These are phyloP conservation scores for Saccharomyces hybrid DNA, from an alignment of 1,139 yeast species.

Conservation along the genomic window DNA sequence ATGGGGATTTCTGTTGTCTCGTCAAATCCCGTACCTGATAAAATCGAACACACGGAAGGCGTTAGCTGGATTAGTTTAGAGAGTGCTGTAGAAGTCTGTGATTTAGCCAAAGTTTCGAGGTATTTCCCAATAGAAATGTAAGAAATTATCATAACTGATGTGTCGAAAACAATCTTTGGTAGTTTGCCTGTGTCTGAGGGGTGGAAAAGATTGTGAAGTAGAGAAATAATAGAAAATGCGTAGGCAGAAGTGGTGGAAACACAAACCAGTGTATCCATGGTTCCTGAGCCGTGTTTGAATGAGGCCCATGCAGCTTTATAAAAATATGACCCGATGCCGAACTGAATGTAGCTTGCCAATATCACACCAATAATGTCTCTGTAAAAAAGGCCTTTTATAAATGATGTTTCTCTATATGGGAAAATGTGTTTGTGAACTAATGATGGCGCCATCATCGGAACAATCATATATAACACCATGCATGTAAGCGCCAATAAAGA, in stretches of 20 bases:
- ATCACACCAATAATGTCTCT: constrained; percentile 54
- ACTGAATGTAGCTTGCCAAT: constrained; percentile 61
- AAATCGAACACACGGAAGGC: constrained; percentile 68
- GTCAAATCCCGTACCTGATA: constrained; percentile 31
- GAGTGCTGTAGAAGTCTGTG: constrained; percentile 85
- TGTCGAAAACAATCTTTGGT: constrained; percentile 79
- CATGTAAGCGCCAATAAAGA: constrained; percentile 18
- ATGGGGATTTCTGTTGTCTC: constrained; percentile 42
- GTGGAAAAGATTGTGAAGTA: constrained; percentile 37
- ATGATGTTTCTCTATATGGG: constrained; percentile 19
- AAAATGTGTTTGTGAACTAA: constrained; percentile 12
- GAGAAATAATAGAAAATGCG: constrained; percentile 60
- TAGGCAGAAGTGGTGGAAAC: constrained; percentile 78
- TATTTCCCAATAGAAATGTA: constrained; percentile 87
- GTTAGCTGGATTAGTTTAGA: constrained; percentile 72
- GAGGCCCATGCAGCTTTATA: constrained; percentile 59
- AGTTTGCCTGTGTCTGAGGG: constrained; percentile 31
- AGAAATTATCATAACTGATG: constrained; percentile 73
- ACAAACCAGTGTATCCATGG: constrained; percentile 90
- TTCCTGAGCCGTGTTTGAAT: constrained; percentile 65
- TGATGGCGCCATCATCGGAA: constrained; percentile 24
- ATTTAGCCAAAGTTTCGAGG: constrained; percentile 87
- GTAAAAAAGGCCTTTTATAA: constrained; percentile 47
- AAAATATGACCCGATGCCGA: constrained; percentile 54
- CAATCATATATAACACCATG: constrained; percentile 25